phyloP scores from a whole-genome alignment of 345 rosid genomes.

The Citrus reticulata region DNA sequence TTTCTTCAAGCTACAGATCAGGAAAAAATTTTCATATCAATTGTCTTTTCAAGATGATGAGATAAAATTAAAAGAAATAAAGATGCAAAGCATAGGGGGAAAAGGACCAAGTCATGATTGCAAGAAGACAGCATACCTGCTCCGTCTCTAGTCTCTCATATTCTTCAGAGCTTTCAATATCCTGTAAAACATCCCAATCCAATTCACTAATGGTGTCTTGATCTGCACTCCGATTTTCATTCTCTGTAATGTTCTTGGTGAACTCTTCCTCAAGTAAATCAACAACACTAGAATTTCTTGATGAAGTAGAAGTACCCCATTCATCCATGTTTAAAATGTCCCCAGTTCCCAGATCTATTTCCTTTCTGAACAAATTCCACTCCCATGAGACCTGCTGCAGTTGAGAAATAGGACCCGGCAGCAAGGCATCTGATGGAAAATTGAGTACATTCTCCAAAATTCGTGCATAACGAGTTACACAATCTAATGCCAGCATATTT shows the following conservation, averaged over 20 bases:
- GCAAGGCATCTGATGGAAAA: slow-evolving; percentile 73
- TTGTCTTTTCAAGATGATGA: slow-evolving; percentile 11
- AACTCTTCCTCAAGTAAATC: slow-evolving; percentile 63
- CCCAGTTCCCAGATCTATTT: slow-evolving; percentile 33
- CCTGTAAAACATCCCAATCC: slow-evolving; percentile 68
- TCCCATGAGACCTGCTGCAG: slow-evolving; percentile 68
- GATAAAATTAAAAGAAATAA: not conserved
- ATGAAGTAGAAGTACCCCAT: slow-evolving; percentile 24
- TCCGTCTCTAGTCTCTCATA: slow-evolving; percentile 71
- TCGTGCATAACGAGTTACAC: slow-evolving; percentile 65
- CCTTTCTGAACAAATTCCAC: slow-evolving; percentile 58
- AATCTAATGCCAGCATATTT: slow-evolving; percentile 77
- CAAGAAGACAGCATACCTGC: slow-evolving; percentile 61
- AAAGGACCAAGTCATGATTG: not conserved
- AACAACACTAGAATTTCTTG: slow-evolving; percentile 41
- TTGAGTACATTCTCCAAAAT: slow-evolving; percentile 72
- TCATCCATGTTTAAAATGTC: slow-evolving; percentile 27
- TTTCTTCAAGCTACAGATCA: slow-evolving; percentile 72
- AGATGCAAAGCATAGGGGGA: not conserved
- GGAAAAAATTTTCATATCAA: slow-evolving; percentile 21
- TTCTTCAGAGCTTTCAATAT: slow-evolving; percentile 66
- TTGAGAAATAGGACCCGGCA: slow-evolving; percentile 64
- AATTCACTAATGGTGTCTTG: slow-evolving; percentile 54
- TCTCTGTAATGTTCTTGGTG: slow-evolving; percentile 33
- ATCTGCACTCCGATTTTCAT: slow-evolving; percentile 33